Evolutionary conservation across 345 rosid species (phyloP).

Genomic region (Sonneratia alba): DNA sequence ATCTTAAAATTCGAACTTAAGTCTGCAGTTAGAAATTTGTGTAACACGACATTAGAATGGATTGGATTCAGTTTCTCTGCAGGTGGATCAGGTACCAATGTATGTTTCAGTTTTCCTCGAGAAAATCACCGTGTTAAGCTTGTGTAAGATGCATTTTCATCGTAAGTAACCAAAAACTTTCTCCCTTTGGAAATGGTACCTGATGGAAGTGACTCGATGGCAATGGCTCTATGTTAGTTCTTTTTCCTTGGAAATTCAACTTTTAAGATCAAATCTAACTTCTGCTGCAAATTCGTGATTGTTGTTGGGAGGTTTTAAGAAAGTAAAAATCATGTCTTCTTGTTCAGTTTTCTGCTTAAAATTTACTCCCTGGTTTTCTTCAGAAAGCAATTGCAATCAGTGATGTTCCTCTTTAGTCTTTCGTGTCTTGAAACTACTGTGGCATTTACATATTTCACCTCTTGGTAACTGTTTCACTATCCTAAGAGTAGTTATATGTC

Average conservation of each 20-base stretch:
- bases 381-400: background rate
- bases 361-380: background rate
- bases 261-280: background rate
- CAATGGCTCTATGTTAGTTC: background rate
- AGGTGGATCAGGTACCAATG: conserved; percentile 6
- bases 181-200: background rate
- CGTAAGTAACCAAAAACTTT: background rate
- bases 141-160: conserved; percentile 7
- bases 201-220: background rate
- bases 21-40: background rate
- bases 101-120: background rate
- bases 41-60: background rate
- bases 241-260: background rate
- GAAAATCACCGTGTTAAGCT: conserved; percentile 4
- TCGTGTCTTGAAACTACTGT: background rate
- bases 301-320: background rate
- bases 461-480: background rate
- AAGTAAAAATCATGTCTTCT: no score
- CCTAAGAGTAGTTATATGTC: background rate
- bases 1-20: background rate
- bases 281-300: background rate
- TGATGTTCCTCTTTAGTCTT: background rate
- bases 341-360: no score
- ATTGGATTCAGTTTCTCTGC: conserved; percentile 2
- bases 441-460: background rate